These are phyloP conservation scores for Penstemon newberryi DNA, from an alignment of 257 asterid genomes.

Conservation along the genomic window DNA sequence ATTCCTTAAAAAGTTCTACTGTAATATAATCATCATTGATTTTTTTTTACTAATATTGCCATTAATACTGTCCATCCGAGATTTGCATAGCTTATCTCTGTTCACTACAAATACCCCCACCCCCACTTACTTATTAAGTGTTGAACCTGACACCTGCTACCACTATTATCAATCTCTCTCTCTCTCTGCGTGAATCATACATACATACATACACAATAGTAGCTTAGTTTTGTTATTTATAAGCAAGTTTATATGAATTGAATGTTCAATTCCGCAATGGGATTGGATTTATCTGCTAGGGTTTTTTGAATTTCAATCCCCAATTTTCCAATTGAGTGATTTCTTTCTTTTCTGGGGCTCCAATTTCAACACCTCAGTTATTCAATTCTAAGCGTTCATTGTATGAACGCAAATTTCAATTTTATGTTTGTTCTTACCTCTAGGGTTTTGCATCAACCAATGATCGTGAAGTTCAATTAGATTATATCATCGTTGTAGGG, in stretches of 20 bases:
- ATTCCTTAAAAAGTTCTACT: too few species aligned
- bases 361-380: neutral
- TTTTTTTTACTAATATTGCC: too few species aligned
- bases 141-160: too few species aligned
- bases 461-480: neutral
- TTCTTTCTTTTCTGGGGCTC: neutral
- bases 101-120: too few species aligned
- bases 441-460: neutral
- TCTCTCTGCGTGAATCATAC: too few species aligned
- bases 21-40: too few species aligned
- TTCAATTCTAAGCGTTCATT: neutral
- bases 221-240: too few species aligned
- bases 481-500: neutral
- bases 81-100: too few species aligned
- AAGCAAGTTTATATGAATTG: neutral
- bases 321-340: neutral
- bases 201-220: too few species aligned
- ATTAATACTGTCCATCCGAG: too few species aligned
- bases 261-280: neutral
- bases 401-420: neutral
- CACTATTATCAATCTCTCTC: too few species aligned
- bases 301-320: slow-evolving; percentile 1
- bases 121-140: too few species aligned
- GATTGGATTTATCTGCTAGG: neutral
- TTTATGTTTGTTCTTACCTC: neutral